Conservation (phyloP, 345 rosid species). For the Rhizophora apiculata region DNA sequence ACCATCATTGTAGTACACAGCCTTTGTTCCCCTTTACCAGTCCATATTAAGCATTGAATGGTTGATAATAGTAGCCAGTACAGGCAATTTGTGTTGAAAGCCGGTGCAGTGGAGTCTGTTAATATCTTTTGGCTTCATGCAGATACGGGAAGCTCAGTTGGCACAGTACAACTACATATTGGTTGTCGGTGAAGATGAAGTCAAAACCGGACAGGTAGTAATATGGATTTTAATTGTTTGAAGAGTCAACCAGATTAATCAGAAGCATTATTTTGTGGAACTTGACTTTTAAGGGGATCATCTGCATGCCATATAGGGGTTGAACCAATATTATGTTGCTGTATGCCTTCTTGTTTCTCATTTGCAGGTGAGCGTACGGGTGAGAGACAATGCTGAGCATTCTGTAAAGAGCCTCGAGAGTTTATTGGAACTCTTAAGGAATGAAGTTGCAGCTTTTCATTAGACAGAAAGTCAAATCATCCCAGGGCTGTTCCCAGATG, state of each 20-base stretch:
- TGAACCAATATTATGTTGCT: neutral
- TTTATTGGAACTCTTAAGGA: slow-evolving; percentile 56
- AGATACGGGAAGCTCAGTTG: slow-evolving; percentile 94
- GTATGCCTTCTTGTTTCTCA: slow-evolving; percentile 1
- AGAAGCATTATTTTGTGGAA: too few species aligned
- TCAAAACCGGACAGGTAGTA: slow-evolving; percentile 67
- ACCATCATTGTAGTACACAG: neutral
- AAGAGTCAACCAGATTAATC: neutral
- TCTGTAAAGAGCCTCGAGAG: slow-evolving; percentile 50
- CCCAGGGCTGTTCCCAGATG: neutral
- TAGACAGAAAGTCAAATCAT: slow-evolving; percentile 23
- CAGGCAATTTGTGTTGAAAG: neutral
- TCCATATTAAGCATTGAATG: neutral
- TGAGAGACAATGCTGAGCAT: slow-evolving; percentile 66
- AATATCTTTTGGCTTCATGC: slow-evolving; percentile 22
- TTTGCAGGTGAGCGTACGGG: slow-evolving; percentile 75
- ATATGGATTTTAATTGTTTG: neutral
- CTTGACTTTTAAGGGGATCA: too few species aligned
- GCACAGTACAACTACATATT: slow-evolving; percentile 90
- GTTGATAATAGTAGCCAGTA: neutral
- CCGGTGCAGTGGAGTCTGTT: neutral
- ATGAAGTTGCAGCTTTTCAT: slow-evolving; percentile 52
- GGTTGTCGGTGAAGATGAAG: slow-evolving; percentile 94
- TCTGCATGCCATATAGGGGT: too few species aligned
- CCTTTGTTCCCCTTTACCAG: neutral